Conservation (phyloP, 2,329 filamentous ascomycete genomes). For the Bipolaris zeicola region DNA sequence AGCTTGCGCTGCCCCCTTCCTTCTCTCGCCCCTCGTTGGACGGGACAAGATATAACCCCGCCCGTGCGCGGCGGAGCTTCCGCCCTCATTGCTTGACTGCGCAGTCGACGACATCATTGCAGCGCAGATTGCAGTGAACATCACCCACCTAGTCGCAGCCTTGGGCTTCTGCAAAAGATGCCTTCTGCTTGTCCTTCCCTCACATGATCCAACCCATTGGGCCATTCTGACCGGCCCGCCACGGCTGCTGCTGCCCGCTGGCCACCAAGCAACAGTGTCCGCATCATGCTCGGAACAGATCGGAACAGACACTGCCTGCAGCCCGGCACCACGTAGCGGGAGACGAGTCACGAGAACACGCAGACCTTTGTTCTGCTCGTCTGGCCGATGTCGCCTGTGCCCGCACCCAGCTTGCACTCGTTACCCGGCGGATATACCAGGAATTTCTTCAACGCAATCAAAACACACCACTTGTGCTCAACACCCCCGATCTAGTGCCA, state of each 20-base stretch:
- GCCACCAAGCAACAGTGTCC: slow-evolving; percentile 12
- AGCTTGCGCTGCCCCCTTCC: slow-evolving; percentile 17
- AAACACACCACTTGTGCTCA: slow-evolving; percentile 2
- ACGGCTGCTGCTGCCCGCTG: slow-evolving; percentile 3
- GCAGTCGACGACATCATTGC: slow-evolving; percentile 30
- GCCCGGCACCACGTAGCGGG: slow-evolving; percentile 17
- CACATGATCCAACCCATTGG: slow-evolving; percentile 1
- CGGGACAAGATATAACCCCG: slow-evolving; percentile 34
- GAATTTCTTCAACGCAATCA: slow-evolving; percentile 9
- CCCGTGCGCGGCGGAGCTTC: slow-evolving; percentile 31
- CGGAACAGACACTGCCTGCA: slow-evolving; percentile 31
- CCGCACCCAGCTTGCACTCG: slow-evolving; percentile 12
- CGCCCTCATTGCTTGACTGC: slow-evolving; percentile 10
- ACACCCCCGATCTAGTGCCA: slow-evolving; percentile 17
- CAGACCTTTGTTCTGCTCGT: slow-evolving; percentile 25
- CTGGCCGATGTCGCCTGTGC: slow-evolving; percentile 46
- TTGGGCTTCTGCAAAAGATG: slow-evolving; percentile 5
- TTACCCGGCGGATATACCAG: slow-evolving; percentile 38
- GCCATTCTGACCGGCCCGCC: slow-evolving; percentile 21
- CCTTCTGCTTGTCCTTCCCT: slow-evolving; percentile 10
- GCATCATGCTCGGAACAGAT: slow-evolving; percentile 34
- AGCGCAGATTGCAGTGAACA: slow-evolving; percentile 4
- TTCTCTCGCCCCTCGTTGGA: slow-evolving; percentile 28
- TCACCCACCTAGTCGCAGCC: slow-evolving; percentile 9
- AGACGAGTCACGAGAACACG: slow-evolving; percentile 46